These are phyloP conservation scores for Striga hermonthica DNA, from an alignment of 305 asterid species.

Conservation along the genomic window DNA sequence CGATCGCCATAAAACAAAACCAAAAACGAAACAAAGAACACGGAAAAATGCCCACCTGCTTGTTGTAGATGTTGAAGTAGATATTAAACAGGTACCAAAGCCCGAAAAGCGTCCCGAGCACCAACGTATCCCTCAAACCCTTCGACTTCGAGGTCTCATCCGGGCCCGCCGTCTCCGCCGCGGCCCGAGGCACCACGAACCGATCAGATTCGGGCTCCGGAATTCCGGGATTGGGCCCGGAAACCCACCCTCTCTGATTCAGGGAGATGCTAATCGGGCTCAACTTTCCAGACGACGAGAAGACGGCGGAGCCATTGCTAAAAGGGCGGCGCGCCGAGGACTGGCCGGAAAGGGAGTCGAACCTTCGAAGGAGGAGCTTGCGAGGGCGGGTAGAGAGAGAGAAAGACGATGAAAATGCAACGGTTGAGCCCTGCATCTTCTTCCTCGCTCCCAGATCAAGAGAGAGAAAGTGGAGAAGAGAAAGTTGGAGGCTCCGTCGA, in stretches of 20 bases:
- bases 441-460: conserved; percentile 29
- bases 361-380: conserved; percentile 33
- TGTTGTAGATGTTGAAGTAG: conserved; percentile 94
- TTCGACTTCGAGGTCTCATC: conserved; percentile 50
- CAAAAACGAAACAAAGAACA: neutral
- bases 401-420: conserved; percentile 69
- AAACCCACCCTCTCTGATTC: conserved; percentile 50
- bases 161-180: conserved; percentile 55
- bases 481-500: conserved; percentile 43
- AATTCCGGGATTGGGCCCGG: conserved; percentile 40
- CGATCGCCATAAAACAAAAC: neutral
- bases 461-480: conserved; percentile 6
- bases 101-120: conserved; percentile 79
- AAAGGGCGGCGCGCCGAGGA: conserved; percentile 26
- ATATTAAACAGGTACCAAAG: conserved; percentile 86
- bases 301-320: conserved; percentile 22
- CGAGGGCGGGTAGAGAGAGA: conserved; percentile 47
- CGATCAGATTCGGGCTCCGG: conserved; percentile 47
- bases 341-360: conserved; percentile 30
- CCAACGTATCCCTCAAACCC: conserved; percentile 49
- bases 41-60: conserved; percentile 51
- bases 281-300: conserved; percentile 28
- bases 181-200: conserved; percentile 44
- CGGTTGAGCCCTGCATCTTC: conserved; percentile 79
- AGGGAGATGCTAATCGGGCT: conserved; percentile 50